Evolutionary conservation across 768 basidiomycete species (phyloP), one percentile per base, ranked within the genome.

Genomic region (Chalciporus piperatus): DNA sequence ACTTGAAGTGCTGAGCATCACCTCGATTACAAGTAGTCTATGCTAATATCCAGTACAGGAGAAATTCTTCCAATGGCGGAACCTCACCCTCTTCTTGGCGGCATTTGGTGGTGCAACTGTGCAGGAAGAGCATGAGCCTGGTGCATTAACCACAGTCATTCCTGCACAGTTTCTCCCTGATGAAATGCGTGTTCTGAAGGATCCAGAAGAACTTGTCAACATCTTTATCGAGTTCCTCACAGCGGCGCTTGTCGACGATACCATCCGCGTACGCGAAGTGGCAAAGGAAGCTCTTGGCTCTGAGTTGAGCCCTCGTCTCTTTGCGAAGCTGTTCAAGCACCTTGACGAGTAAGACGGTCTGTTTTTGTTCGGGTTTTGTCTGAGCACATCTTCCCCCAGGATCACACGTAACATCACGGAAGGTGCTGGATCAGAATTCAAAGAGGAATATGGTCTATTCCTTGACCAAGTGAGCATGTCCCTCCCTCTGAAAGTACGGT

Each of bases 61-160:
- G 17, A 77, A 82, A 57, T 79, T 84, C 38, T 79, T 76, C 33
- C 87, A 92, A 58, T 97, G 93, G 92, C 85, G 89, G 60, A 92
- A 94, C 62, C 71, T 92, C 12, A 85, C 88, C 0, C 70, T 92
- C 20, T 90, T 87, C 68, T 72, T 95, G 35, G 82, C 89, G 4
- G 80, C 88, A 0, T 76, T 85, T n/a, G 83, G 84, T 33, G 86
- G 87, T 5, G 73, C 80, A 6, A 86, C 86, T 54, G 70, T 82
- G 17, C 71, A 74, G 37, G 81, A 86, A 14, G 71, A 74, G 40
- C 74, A 78, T 28, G 74, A 83, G 38, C 67, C 77, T 30, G 67
- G 70, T n/a, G 72, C 76, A 20, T 69, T 90, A 20, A 70, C 76
- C 16, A 60, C 74, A 8, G 71, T 84, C 33, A 77, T 90, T 47